Evolutionary conservation across 2,329 filamentous ascomycete species (phyloP), one percentile per base, ranked within the genome.

Genomic region (Aureobasidium musti): DNA sequence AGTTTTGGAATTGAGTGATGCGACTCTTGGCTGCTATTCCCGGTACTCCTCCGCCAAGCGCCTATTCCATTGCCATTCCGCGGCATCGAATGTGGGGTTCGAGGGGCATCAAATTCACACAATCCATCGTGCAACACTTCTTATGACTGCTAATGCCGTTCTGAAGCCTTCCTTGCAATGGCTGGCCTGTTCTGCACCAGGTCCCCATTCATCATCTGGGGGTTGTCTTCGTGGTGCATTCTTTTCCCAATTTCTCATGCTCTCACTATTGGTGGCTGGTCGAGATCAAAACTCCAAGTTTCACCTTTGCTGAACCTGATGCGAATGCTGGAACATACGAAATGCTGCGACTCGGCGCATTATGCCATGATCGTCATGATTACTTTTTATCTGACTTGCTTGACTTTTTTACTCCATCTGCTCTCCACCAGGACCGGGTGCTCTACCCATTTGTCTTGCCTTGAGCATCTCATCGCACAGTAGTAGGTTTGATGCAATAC

Each of bases 401-500:
- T 45, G n/a, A n/a, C n/a, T 59, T 59, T 19, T 54, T 45, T 53
- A 54, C 61, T 66, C 64, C 64, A 56, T 56, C 35, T 61, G 57
- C 57, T 66, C 64, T 50, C 64, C 64, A 30, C 64, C 64, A 41
- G 64, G 64, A 2, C 64, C 64, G 17, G 64, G 64, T 39, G 28
- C 30, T 52, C 64, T 59, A 39, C 64, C 64, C 95, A 99, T 99
- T 82, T 99, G 94, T 77, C 95, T 86, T 69, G 95, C 95, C 85
- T 99, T 99, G 74, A 99, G 83, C 82, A 99, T 85, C 84, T 99
- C 95, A 75, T 99, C 95, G 75, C 95, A 99, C 59, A 99, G 85
- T 71, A 99, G 82, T 70, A 99, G 83, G 81, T 99, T 99, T 11
- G 91, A 94, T 6, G 95, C 94, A 75, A 99, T 99, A 70, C 95